Evolutionary conservation across 164 flowering plant genomes (phyloP), one percentile per base, ranked within the genome.

Genomic region (Stephania yunnanensis): DNA sequence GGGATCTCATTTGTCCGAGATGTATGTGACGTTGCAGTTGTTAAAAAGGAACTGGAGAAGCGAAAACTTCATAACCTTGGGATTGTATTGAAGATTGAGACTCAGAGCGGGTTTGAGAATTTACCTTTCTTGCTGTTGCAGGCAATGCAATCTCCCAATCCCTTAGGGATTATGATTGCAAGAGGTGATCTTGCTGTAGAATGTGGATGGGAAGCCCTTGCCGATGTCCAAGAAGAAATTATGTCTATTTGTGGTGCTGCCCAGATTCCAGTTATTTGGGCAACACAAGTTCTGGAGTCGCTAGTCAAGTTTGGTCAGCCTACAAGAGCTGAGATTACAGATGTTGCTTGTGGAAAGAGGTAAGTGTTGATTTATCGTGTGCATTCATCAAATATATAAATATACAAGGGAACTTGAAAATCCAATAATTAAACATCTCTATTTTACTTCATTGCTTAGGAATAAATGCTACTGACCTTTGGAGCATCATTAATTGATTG

Each of bases 121-220:
- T 79, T 90, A 68, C 89, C 93, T 50, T 80, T 86, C 30, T 61
- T 90, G 71, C 76, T 90, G 20, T 77, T 90, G 74, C 91, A 90
- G 77, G 91, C 91, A 29, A 90, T 90, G 93, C 87, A 86, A 71
- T 78, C 71, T 22, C 80, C 83, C 8, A 90, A 88, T 82, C 88
- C 91, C 52, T 70, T 90, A 63, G 91, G 91, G 45, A 86, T 87
- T 11, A 90, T 90, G 93, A 87, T 88, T 79, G 93, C 93, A 31
- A 84, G 91, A 81, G 93, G 93, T 69, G 93, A 90, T 86, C 91
- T 90, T 78, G 93, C 93, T 1, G 93, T 90, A 64, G 93, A 90
- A 73, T 90, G 93, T 76, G 91, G 91, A 22, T 90, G 93, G 93
- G 93, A 88, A 75, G 84, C 76, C 68, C 78, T 90, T 69, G 90